These are phyloP conservation scores for Gossypium lobatum DNA, from an alignment of 441 rosid genomes.

Conservation along the genomic window DNA sequence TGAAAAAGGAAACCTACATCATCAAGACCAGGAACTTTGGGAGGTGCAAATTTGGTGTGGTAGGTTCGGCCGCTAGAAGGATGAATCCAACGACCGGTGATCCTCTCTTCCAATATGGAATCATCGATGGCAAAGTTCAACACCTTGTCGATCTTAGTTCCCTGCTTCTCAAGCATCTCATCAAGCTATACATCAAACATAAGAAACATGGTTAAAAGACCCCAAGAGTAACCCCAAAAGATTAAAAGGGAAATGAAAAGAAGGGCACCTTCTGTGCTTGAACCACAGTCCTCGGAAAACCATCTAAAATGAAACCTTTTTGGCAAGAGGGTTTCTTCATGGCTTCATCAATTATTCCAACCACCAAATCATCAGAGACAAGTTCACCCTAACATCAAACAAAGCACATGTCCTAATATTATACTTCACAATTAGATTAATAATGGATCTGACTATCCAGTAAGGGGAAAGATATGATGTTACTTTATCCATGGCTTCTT, in stretches of 20 bases:
- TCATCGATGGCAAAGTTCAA: constrained; percentile 58
- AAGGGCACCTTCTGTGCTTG: constrained; percentile 55
- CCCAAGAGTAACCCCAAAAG: neutral
- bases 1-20: constrained; percentile 34
- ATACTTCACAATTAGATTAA: constrained; percentile 4
- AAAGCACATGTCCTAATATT: neutral
- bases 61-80: constrained; percentile 60
- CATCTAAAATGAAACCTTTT: constrained; percentile 66
- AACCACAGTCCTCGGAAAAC: constrained; percentile 56
- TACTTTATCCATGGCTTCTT: constrained; percentile 65
- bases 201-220: neutral
- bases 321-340: constrained; percentile 59
- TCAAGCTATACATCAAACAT: constrained; percentile 40
- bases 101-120: constrained; percentile 64
- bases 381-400: constrained; percentile 44
- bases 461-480: neutral
- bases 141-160: constrained; percentile 45
- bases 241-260: neutral
- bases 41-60: constrained; percentile 56
- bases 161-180: constrained; percentile 55
- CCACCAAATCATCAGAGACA: constrained; percentile 66
- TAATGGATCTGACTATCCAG: neutral
- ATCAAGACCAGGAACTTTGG: constrained; percentile 48
- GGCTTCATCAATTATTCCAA: constrained; percentile 67
- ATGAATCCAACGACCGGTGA: constrained; percentile 64